A percentile compares a stretch with the other conserved stretches of the same genome.
Conservation (phyloP, 169 alveolate species). For the Cryptosporidium meleagridis region DNA sequence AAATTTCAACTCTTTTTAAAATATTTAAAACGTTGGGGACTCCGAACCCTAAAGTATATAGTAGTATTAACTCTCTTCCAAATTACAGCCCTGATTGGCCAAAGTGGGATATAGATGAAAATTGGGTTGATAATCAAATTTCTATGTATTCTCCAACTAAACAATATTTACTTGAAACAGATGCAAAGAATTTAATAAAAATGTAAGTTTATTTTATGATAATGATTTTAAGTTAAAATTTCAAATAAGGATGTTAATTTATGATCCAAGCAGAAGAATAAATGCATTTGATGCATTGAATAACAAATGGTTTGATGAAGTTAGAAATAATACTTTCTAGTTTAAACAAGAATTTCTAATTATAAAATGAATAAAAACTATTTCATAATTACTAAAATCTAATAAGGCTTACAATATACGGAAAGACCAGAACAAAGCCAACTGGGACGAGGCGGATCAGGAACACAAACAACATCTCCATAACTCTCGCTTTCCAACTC, state of each 20-base stretch:
- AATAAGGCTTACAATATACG: constrained; percentile 62
- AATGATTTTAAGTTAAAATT: not conserved
- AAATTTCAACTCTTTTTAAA: constrained; percentile 88
- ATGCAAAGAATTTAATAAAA: constrained; percentile 45
- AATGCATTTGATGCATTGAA: constrained; percentile 57
- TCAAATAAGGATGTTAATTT: constrained; percentile 48
- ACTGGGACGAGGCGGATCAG: constrained; percentile 63
- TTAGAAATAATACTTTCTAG: not conserved
- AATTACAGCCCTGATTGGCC: constrained; percentile 66
- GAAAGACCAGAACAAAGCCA: constrained; percentile 71
- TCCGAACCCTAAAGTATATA: constrained; percentile 81
- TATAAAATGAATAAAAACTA: not conserved
- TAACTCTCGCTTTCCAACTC: constrained; percentile 40
- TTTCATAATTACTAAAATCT: not conserved
- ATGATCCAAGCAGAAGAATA: constrained; percentile 70
- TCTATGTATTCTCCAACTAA: constrained; percentile 7
- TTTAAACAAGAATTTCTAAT: not conserved
- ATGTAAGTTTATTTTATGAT: constrained; percentile 47
- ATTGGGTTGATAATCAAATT: constrained; percentile 68
- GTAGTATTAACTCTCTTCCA: constrained; percentile 44
- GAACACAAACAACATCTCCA: constrained; percentile 66
- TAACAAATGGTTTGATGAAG: constrained; percentile 63
- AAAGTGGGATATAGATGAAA: constrained; percentile 52
- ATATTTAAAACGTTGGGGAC: constrained; percentile 93
- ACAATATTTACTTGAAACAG: constrained; percentile 19